These are phyloP conservation scores for Sedum album DNA, from an alignment of 164 flowering plant genomes.

Conservation along the genomic window DNA sequence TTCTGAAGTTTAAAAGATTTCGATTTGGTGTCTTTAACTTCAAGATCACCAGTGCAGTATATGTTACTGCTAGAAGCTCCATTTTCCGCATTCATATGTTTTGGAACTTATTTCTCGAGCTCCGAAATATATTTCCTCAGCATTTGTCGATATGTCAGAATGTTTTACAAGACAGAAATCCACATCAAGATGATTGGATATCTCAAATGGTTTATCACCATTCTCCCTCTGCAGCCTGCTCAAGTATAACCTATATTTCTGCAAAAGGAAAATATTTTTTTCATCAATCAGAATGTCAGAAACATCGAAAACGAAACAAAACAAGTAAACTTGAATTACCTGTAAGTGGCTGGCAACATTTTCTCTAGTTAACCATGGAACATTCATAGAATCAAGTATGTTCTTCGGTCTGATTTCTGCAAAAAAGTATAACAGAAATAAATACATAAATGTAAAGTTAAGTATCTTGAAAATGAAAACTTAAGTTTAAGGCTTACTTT, in stretches of 20 bases:
- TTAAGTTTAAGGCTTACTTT: constrained; percentile 9
- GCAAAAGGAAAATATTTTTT: constrained; percentile 22
- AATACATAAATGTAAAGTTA: too few relatives aligned
- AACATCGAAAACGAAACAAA: not conserved
- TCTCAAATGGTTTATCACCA: constrained; percentile 35
- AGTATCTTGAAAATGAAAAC: too few relatives aligned
- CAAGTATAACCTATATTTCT: constrained; percentile 93
- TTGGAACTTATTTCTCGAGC: constrained; percentile 18
- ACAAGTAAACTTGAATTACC: constrained; percentile 30
- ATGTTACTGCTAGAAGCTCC: constrained; percentile 23
- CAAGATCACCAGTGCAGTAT: constrained; percentile 23
- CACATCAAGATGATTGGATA: constrained; percentile 26
- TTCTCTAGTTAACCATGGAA: constrained; percentile 92
- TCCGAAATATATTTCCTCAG: constrained; percentile 32
- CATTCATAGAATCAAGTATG: constrained; percentile 87
- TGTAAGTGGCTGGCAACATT: constrained; percentile 98
- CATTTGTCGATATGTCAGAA: constrained; percentile 34
- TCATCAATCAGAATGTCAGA: not conserved
- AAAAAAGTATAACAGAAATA: constrained; percentile 17
- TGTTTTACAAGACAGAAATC: constrained; percentile 20
- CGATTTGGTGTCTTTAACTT: constrained; percentile 23
- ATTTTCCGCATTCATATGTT: constrained; percentile 23
- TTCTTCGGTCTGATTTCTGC: constrained; percentile 96
- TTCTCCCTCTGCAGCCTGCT: constrained; percentile 68
- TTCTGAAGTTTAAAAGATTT: constrained; percentile 23